A percentile compares a stretch with the other conserved stretches of the same genome.
phyloP scores from a whole-genome alignment of 768 basidiomycete species.

The Phallus indusiatus region DNA sequence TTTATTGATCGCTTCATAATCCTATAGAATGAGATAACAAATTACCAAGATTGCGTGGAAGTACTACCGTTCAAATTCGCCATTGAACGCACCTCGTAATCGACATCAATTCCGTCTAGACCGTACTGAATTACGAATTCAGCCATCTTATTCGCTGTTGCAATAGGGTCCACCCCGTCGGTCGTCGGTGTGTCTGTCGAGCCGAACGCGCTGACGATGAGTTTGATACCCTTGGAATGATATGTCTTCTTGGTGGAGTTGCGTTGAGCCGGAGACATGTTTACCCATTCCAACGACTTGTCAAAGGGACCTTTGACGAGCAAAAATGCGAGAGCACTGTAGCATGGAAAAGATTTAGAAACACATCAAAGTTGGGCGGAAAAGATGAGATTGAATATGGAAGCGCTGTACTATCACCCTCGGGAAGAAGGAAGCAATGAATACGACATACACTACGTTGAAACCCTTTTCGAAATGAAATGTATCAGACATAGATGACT shows the following conservation, averaged over 20 bases:
- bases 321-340: neutral
- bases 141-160: neutral
- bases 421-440: too few species aligned
- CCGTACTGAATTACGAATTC: neutral
- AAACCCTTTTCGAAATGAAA: neutral
- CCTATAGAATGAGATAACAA: slow-evolving; percentile 5
- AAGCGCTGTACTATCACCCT: too few species aligned
- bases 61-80: too few species aligned
- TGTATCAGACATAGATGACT: neutral
- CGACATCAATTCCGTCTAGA: neutral
- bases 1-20: slow-evolving; percentile 21
- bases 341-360: neutral
- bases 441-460: neutral
- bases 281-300: neutral
- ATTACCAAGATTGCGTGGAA: neutral
- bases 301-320: neutral
- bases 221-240: neutral
- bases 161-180: neutral
- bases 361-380: too few species aligned
- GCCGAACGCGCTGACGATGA: neutral
- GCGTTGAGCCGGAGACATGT: neutral
- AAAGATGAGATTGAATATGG: too few species aligned
- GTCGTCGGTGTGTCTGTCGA: neutral
- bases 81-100: neutral
- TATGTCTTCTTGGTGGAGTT: neutral